Conservation (phyloP, 225 moss, liverwort and hornwort species). For the Sphagnum tenellum region DNA sequence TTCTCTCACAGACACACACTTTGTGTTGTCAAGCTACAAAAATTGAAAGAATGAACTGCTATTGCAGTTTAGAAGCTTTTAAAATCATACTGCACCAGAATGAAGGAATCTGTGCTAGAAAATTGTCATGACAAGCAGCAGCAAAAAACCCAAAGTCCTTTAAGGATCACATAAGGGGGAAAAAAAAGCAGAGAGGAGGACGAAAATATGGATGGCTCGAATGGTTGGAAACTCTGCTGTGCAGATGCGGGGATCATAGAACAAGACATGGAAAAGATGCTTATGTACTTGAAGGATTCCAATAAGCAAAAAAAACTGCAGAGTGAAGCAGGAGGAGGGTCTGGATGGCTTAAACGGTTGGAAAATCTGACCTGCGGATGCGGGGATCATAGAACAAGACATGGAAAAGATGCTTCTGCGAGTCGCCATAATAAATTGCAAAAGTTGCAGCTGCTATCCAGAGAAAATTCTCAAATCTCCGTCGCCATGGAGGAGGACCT, state of each 20-base stretch:
- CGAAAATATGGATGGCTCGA: neutral
- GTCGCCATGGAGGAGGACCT: conserved; percentile 49
- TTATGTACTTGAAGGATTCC: conserved; percentile 9
- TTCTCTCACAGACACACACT: neutral
- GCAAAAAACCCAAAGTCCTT: conserved; percentile 45
- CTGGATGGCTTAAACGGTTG: neutral
- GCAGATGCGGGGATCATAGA: conserved; percentile 55
- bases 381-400: conserved; percentile 58
- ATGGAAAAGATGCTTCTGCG: conserved; percentile 61
- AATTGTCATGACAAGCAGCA: conserved; percentile 25
- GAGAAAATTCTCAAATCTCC: conserved; percentile 60
- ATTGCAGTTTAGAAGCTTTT: neutral
- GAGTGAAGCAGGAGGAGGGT: too few relatives aligned
- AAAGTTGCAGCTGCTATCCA: conserved; percentile 77
- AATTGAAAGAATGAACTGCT: neutral
- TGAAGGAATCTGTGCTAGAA: neutral
- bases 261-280: conserved; percentile 63
- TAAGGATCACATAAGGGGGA: too few relatives aligned
- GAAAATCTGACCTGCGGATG: conserved; percentile 47
- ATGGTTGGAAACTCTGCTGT: conserved; percentile 23
- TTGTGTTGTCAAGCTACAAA: neutral
- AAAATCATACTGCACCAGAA: neutral
- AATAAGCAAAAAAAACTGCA: too few relatives aligned
- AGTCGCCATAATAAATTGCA: conserved; percentile 78
- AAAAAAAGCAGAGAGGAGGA: too few relatives aligned